Evolutionary conservation across 352 stramenopile genomes (phyloP), one percentile per base, ranked within the genome.

Genomic region (Plasmopara viticola): DNA sequence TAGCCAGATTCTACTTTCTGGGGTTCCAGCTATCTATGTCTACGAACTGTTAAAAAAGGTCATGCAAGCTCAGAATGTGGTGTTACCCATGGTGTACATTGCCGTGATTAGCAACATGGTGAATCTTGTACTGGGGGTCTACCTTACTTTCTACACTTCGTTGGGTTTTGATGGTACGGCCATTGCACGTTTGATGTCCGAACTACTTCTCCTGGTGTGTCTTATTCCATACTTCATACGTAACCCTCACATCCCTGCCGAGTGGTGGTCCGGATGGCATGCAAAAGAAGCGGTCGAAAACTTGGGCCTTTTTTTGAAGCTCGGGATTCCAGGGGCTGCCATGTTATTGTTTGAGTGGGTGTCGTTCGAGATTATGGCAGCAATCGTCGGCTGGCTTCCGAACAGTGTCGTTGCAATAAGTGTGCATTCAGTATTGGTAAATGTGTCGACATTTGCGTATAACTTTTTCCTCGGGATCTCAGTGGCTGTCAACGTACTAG

Each of bases 21-120:
- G 85, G 3, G 67, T 94, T n/a, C 87, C 86, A 28, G 90, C 86
- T 47, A 54, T 93, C 30, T 95, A 80, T 50, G 56, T 80, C 0
- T 96, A 95, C 57, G 85, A 96, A 66, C 57, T 95, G 43, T 51
- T 95, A 44, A 78, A 86, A 51, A 95, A 95, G 56, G 51, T 95
- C 2, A 74, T 87, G 20, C 83, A 95, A 62, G 80, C 87, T 25
- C 76, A 92, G 59, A 94, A 94, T 42, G 70, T 95, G 48, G 77
- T 92, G n/a, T 39, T 64, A 17, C 87, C 87, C 2, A 90, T 95
- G 81, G 74, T 95, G 33, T 74, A 79, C 40, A 85, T 92, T 42
- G 78, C 80, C 5, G 56, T 91, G 8, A 35, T 86, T 25, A 80
- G 74, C 56, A 90, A 92, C 39, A 10, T 92, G 6, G 74, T 95